Conservation (phyloP, 108 stramenopile species). For the Pelagomonas calceolata region DNA sequence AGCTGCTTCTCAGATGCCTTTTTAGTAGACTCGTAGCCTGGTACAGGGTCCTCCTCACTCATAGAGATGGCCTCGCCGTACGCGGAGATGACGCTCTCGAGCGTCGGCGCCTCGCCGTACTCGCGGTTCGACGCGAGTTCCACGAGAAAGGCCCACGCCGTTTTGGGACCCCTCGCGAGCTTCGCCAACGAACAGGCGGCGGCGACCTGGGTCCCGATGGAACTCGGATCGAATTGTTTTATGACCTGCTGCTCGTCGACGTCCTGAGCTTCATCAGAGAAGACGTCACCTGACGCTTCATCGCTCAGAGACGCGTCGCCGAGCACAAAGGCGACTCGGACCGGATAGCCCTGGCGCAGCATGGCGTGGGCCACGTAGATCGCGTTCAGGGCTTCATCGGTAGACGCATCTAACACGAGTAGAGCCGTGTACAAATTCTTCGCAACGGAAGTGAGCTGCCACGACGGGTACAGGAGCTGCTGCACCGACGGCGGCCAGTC, state of each 20-base stretch:
- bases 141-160: neutral
- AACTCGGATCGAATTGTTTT: too few species aligned
- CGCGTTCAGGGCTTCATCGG: conserved; percentile 11
- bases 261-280: neutral
- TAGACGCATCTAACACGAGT: conserved; percentile 23
- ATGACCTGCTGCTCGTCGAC: neutral
- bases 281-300: neutral
- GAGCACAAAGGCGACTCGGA: conserved; percentile 38
- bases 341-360: conserved; percentile 21
- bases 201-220: neutral
- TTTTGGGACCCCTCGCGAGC: neutral
- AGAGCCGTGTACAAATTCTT: conserved; percentile 38
- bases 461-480: conserved; percentile 28
- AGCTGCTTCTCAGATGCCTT: neutral
- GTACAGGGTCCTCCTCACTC: neutral
- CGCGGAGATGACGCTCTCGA: neutral
- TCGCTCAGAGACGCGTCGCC: neutral
- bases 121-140: neutral
- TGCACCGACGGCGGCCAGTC: conserved; percentile 20
- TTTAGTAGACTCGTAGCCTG: neutral
- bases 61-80: neutral
- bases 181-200: neutral
- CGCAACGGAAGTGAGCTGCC: conserved; percentile 23
- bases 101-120: neutral
- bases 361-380: conserved; percentile 11